Evolutionary conservation across 106 monocot species (phyloP).

Genomic region (Acanthochlamys bracteata): DNA sequence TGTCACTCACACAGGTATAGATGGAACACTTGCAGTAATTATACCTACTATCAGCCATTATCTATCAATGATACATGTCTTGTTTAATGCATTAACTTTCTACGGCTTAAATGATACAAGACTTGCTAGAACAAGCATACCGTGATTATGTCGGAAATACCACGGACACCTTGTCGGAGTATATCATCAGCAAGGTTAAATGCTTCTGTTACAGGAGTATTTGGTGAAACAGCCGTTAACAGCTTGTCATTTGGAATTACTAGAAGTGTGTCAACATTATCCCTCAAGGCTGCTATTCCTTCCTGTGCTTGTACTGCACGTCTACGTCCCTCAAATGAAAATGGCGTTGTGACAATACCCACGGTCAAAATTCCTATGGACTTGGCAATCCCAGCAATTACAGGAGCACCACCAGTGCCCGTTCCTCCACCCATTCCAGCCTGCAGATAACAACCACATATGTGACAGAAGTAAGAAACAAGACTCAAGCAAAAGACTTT

Average conservation of each 20-base stretch:
- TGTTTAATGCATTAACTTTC: no score
- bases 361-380: conserved; percentile 88
- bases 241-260: conserved; percentile 94
- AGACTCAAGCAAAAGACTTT: no score
- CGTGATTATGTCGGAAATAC: conserved; percentile 88
- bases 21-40: no score
- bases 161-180: conserved; percentile 83
- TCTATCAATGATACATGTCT: no score
- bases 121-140: no score
- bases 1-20: no score
- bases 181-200: conserved; percentile 95
- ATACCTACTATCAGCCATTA: no score
- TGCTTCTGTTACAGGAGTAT: conserved; percentile 88
- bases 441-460: conserved; percentile 16
- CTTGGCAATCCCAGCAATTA: conserved; percentile 76
- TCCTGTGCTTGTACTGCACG: conserved; percentile 84
- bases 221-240: conserved; percentile 77
- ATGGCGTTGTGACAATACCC: conserved; percentile 82
- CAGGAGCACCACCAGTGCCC: conserved; percentile 78
- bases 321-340: conserved; percentile 78
- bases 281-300: conserved; percentile 74
- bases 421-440: conserved; percentile 93
- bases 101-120: no score
- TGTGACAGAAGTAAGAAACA: no score
- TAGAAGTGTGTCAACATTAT: conserved; percentile 82